A percentile compares a stretch with the other conserved stretches of the same genome.
Conservation (phyloP, 306 rosid species). For the Senna tora region DNA sequence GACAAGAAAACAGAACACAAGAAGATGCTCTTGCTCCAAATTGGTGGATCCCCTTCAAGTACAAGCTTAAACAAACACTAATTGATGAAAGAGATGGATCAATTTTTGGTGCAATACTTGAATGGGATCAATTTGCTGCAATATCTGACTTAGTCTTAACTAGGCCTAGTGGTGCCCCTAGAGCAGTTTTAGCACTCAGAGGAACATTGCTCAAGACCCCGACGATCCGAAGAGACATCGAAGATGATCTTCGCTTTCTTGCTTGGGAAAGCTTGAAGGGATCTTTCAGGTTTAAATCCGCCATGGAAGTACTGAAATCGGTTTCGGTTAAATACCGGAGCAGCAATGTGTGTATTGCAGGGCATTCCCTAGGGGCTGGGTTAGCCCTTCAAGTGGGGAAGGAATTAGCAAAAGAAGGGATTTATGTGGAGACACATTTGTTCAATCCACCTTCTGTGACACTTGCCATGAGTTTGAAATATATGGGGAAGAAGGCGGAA, state of each 20-base stretch:
- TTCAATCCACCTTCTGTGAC: slow-evolving; percentile 98
- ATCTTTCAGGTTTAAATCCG: slow-evolving; percentile 73
- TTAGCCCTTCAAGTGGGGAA: slow-evolving; percentile 94
- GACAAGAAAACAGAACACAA: slow-evolving; percentile 72
- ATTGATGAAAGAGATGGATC: slow-evolving; percentile 92
- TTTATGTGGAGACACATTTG: slow-evolving; percentile 81
- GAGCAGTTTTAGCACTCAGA: slow-evolving; percentile 80
- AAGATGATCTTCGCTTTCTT: slow-evolving; percentile 93
- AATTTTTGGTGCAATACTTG: slow-evolving; percentile 85
- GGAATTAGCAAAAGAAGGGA: slow-evolving; percentile 79
- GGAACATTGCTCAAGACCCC: slow-evolving; percentile 92
- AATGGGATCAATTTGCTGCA: slow-evolving; percentile 92
- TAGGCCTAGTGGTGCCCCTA: slow-evolving; percentile 91
- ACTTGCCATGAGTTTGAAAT: slow-evolving; percentile 68
- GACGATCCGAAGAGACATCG: slow-evolving; percentile 75
- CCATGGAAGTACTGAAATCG: slow-evolving; percentile 64
- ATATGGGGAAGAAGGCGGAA: slow-evolving; percentile 74
- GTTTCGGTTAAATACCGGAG: slow-evolving; percentile 68
- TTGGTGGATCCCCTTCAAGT: slow-evolving; percentile 98
- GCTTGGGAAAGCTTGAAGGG: slow-evolving; percentile 99
- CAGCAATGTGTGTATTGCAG: slow-evolving; percentile 80
- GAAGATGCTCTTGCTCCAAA: slow-evolving; percentile 80
- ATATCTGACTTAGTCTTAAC: slow-evolving; percentile 58
- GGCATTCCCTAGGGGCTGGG: slow-evolving; percentile 96
- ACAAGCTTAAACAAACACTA: slow-evolving; percentile 65